Base-by-base conservation (phyloP, 2,329 filamentous ascomycete genomes). In the Botryosphaeria agaves region DNA sequence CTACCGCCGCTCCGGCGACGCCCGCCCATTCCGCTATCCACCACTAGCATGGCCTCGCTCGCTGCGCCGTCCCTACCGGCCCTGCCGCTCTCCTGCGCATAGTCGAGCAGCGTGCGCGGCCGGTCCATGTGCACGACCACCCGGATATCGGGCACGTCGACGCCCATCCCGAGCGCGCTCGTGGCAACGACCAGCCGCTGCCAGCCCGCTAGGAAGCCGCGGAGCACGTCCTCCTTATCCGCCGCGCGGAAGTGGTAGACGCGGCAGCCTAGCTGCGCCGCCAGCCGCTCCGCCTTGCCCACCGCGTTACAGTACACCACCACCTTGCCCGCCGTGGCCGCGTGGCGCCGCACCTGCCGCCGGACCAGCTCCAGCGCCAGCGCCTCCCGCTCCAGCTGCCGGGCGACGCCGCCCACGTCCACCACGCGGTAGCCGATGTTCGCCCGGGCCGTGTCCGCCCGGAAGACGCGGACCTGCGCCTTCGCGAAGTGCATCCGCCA, bases 41-140 rank as follows among this genome's bases (percentile, higher is more conserved):
- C 14, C 9, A 29, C n/a, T 16, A 14, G 8, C n/a, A 5, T 29
- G 9, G 28, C 28, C 18, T 20, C 15, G 28, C 28, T 18, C n/a
- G 7, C 7, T 14, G 7, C 15, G 8, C 28, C 28, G 18, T 29
- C 18, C 16, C 28, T 15, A 8, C 28, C 28, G 8, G n/a, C 28
- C 15, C 28, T 18, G 3, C 28, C 28, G 14, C 28, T 29, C 28
- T 29, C 28, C 16, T 29, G 28, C 16, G n/a, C 28, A 18, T 29
- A 29, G 18, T 29, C 28, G 9, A 8, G 8, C 16, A 29, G 18
- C n/a, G 7, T 29, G 11, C 14, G 9, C 16, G 28, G 28, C 28
- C 15, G 15, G n/a, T 29, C 28, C 28, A 18, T 15, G 16, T 29
- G 28, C 16, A 29, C 16, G 15, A 29, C 16, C 9, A 18, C 18